Base-by-base conservation (phyloP, 2,329 filamentous ascomycete genomes). In the Domatiomyces catenatus region DNA sequence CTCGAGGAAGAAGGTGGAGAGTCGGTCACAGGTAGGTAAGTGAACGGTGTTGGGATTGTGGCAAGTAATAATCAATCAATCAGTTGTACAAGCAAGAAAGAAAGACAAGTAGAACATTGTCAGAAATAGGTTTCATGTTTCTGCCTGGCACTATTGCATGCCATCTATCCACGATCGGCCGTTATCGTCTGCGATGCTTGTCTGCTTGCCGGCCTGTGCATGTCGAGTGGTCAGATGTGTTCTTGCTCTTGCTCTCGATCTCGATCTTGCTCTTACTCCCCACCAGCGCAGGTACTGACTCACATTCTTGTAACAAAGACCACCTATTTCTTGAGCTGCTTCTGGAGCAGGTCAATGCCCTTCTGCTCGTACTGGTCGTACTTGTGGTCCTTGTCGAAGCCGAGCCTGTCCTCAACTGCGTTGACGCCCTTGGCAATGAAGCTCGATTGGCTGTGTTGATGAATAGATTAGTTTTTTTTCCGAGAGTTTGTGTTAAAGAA, bases 321-420 rank as follows among this genome's bases (percentile, higher is more conserved):
- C 28, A 4, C 12, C 32, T 39, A 39, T 15, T 39, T 39, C 32
- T 39, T 39, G 10, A 39, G 32, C 15, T 39, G 32, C 32, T 39
- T 39, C 10, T 39, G 10, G 15, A 39, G 10, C 2, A 24, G 8
- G 5, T 47, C 45, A 8, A 28, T 47, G 5, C 20, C 45, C 45
- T 47, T 2, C 45, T 47, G 20, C 45, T 47, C 45, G 24, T 47
- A 47, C 45, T 47, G 28, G 45, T 47, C 45, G n/a, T 47, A 47
- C 28, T 47, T 47, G 45, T 47, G 45, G 26, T 47, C 45, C 45
- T 47, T 47, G 26, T 47, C 45, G 20, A 47, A 26, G 45, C 45
- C 45, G 45, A 47, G 26, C 45, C 36, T 8, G 20, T 8, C 20
- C 26, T 47, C 20, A 18, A 47, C 20, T 4, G 20, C 26, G 26